Conservation (phyloP, 208 protist genomes). For the Wallacemonas sp. region DNA sequence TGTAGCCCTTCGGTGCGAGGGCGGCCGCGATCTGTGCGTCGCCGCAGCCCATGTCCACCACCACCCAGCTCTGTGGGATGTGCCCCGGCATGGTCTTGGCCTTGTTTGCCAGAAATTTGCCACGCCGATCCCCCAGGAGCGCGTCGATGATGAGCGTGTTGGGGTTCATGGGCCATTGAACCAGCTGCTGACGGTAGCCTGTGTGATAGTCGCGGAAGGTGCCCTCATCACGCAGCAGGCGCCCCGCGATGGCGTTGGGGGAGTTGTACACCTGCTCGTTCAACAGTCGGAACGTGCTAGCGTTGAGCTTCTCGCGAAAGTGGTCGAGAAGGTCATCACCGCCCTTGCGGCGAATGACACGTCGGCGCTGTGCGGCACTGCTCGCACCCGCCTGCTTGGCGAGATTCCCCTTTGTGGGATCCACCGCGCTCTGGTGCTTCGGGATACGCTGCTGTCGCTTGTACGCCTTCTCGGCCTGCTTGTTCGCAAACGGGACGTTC, state of each 20-base stretch:
- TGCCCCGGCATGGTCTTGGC: slow-evolving; percentile 78
- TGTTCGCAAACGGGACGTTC: slow-evolving; percentile 63
- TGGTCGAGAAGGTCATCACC: slow-evolving; percentile 82
- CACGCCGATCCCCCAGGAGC: slow-evolving; percentile 72
- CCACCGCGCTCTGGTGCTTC: slow-evolving; percentile 33
- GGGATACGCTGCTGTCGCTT: slow-evolving; percentile 63
- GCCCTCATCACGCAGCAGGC: slow-evolving; percentile 69
- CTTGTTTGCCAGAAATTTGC: slow-evolving; percentile 77
- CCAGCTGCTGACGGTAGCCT: slow-evolving; percentile 92
- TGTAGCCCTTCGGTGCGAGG: slow-evolving; percentile 78
- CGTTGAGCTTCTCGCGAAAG: slow-evolving; percentile 82
- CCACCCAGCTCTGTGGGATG: slow-evolving; percentile 79
- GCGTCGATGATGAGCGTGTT: slow-evolving; percentile 86
- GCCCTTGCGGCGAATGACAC: slow-evolving; percentile 57
- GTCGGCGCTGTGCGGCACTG: slow-evolving; percentile 82
- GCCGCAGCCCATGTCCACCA: slow-evolving; percentile 96
- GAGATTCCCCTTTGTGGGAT: slow-evolving; percentile 16
- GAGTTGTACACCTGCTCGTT: slow-evolving; percentile 91
- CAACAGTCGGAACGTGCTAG: slow-evolving; percentile 83
- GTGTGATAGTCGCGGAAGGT: slow-evolving; percentile 92
- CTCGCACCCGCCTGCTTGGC: slow-evolving; percentile 49
- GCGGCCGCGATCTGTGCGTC: slow-evolving; percentile 88
- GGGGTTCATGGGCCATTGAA: slow-evolving; percentile 93
- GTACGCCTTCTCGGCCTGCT: slow-evolving; percentile 52
- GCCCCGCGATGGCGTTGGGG: slow-evolving; percentile 66